Evolutionary conservation across 768 basidiomycete genomes (phyloP), one percentile per base, ranked within the genome.

Genomic region (Leccinum subgranulosum): DNA sequence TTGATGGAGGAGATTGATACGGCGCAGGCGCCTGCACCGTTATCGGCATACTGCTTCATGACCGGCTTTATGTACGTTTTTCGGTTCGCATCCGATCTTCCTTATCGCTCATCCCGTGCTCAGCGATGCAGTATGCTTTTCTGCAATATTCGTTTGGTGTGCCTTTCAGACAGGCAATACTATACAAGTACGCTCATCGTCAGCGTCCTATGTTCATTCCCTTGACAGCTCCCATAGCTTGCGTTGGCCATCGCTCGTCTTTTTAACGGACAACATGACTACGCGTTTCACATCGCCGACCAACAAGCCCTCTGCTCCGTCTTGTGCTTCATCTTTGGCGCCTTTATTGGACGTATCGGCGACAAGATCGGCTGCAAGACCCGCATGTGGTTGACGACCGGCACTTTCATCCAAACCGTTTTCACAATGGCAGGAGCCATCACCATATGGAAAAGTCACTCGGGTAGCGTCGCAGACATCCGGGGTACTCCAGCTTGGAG

Each of bases 141-240:
- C 88, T 46, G 87, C 91, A 2, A 76, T 90, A 49, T 92, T 85
- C 69, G 83, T 92, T 12, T 93, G 91, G 89, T 88, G 86, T 70
- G 90, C 86, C 14, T 92, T 92, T 72, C 90, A 92, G 71, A 92
- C 90, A 0, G 90, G 88, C 52, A 90, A 90, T 67, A 83, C 84
- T 61, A 78, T 83, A 10, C 86, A 88, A 76, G 85, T 86, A 64
- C 25, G 64, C 49, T 9, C 4, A 4, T 3, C 27, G 8, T 31
- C 19, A 1, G 1, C 0, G 6, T 10, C 45, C 9, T 3, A 8
- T 14, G 0, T 10, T 31, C 15, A 2, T 3, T 10, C 33, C 23
- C 17, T 54, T 60, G 14, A 52, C 9, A 23, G 4, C 59, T 25
- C 33, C 36, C 34, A 6, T 74, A 94, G 85, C 77, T 95, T 14